These are phyloP conservation scores for Durusdinium trenchii DNA, from an alignment of 73 alveolate genomes.

Conservation along the genomic window DNA sequence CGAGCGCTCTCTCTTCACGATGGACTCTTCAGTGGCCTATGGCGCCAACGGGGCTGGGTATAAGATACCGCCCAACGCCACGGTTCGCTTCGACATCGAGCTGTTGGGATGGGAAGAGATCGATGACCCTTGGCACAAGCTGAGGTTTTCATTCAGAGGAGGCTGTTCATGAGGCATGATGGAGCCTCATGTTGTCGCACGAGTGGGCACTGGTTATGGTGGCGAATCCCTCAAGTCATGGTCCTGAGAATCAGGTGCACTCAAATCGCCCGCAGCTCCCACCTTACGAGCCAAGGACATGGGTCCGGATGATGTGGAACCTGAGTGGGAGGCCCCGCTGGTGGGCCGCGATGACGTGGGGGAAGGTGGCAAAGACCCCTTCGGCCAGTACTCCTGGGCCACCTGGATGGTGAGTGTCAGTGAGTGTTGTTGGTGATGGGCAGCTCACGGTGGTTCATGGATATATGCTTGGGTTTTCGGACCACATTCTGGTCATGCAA, in stretches of 20 bases:
- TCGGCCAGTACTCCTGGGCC: slow-evolving; percentile 45
- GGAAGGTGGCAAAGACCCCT: slow-evolving; percentile 66
- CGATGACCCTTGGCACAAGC: slow-evolving; percentile 19
- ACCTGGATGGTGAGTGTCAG: too few relatives aligned
- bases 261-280: too few relatives aligned
- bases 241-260: too few relatives aligned
- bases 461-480: too few relatives aligned
- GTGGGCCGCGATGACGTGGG: slow-evolving; percentile 87
- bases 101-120: slow-evolving; percentile 70
- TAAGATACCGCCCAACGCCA: slow-evolving; percentile 84
- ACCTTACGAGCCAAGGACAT: slow-evolving; percentile 17
- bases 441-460: too few relatives aligned
- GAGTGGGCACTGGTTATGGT: too few relatives aligned
- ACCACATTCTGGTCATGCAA: too few relatives aligned
- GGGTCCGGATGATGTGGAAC: slow-evolving; percentile 62
- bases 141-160: too few relatives aligned
- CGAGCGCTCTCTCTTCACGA: slow-evolving; percentile 60
- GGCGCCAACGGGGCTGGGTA: slow-evolving; percentile 61
- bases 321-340: slow-evolving; percentile 88
- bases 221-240: too few relatives aligned
- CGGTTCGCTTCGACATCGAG: slow-evolving; percentile 69
- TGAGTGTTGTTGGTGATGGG: too few relatives aligned
- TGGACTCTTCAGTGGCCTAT: slow-evolving; percentile 77
- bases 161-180: too few relatives aligned
- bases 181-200: too few relatives aligned